phyloP scores from a whole-genome alignment of 805 yeast species.

The Saccharomycopsis lassenensis region DNA sequence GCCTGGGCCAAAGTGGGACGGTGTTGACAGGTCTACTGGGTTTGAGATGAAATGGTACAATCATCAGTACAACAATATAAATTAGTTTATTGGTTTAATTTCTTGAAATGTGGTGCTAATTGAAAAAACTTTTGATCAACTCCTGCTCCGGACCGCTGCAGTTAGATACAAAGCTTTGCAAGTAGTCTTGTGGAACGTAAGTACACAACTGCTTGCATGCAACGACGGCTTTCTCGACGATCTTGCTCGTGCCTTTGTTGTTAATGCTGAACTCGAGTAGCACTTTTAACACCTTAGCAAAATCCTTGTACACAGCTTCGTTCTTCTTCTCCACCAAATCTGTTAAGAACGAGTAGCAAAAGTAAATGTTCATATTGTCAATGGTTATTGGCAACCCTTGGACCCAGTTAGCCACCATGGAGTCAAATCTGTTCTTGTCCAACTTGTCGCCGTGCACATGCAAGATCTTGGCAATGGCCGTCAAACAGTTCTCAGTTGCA shows the following conservation, averaged over 20 bases:
- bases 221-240: slow-evolving; percentile 53
- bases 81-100: slow-evolving; percentile 1
- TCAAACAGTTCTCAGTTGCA: slow-evolving; percentile 79
- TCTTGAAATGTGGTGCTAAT: slow-evolving; percentile 19
- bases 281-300: slow-evolving; percentile 52
- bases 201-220: slow-evolving; percentile 56
- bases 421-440: slow-evolving; percentile 47
- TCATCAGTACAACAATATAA: slow-evolving; percentile 12
- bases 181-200: slow-evolving; percentile 58
- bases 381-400: slow-evolving; percentile 68
- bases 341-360: slow-evolving; percentile 62
- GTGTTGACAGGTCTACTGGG: slow-evolving; percentile 81
- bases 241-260: slow-evolving; percentile 54
- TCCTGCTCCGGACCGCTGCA: slow-evolving; percentile 52
- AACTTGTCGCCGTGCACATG: slow-evolving; percentile 44
- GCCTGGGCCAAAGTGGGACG: slow-evolving; percentile 89
- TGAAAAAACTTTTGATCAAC: slow-evolving; percentile 51
- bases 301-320: slow-evolving; percentile 41
- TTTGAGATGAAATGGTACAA: slow-evolving; percentile 59
- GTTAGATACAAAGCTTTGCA: slow-evolving; percentile 48
- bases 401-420: slow-evolving; percentile 67
- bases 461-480: slow-evolving; percentile 76
- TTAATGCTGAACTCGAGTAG: slow-evolving; percentile 67
- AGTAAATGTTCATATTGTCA: slow-evolving; percentile 85
- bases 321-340: slow-evolving; percentile 63